Evolutionary conservation across 345 rosid species (phyloP), one percentile per base, ranked within the genome.

Genomic region (Aquilaria malaccensis): DNA sequence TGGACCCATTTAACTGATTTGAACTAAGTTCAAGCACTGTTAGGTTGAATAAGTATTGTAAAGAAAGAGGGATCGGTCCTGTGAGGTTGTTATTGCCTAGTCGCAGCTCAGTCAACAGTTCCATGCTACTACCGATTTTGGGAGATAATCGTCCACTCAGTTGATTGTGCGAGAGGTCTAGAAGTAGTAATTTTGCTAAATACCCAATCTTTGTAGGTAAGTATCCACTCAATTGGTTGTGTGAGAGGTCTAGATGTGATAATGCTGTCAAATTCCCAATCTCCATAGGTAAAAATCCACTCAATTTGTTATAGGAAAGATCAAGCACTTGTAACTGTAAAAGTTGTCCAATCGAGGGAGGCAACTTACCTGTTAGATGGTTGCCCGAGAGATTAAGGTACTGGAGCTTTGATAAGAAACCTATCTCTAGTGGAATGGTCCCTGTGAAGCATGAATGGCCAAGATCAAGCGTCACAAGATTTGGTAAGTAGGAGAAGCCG

Each of bases 201-300:
- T 45, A 45, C 9, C n/a, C 37, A 9, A 61, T 48, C 54, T 33
- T 14, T 1, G 10, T 22, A 33, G 65, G 70, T 3, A 67, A n/a
- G 43, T 30, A 11, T 33, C 69, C 69, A 41, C 29, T 9, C 9
- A 65, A 11, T 9, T 57, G 33, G 55, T 65, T 57, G 11, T 10
- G 4, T 1, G 47, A 66, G 13, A 66, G 52, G 11, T 58, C 10
- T 12, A 65, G 14, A 41, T 12, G 0, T 9, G 0, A 6, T 11
- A 55, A 11, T 11, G 11, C 11, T 1, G 2, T 12, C 45, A 65
- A 7, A 3, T 30, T 3, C 48, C 62, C 69, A 15, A 65, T 37
- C 31, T 50, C 30, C 0, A 7, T 0, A 9, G 57, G 69, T 13
- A 65, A 13, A 10, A 1, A 12, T 14, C 62, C 1, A 6, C 14